Conservation (phyloP, 805 yeast genomes). For the Scheffersomyces ergatensis region DNA sequence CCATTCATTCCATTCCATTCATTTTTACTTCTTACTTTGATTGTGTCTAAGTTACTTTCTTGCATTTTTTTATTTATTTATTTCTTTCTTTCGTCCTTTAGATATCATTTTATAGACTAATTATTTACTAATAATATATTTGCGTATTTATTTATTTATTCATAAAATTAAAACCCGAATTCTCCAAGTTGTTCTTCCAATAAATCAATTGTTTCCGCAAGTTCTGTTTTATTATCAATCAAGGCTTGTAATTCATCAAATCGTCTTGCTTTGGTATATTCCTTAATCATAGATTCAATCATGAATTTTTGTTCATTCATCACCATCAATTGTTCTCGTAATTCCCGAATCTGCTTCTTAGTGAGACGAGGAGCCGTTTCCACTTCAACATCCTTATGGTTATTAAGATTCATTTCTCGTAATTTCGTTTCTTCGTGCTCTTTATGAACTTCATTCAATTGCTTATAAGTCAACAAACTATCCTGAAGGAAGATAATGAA, state of each 20-base stretch:
- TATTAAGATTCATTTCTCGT: background rate
- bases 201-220: conserved; percentile 45
- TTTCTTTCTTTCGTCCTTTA: background rate
- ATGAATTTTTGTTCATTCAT: conserved; percentile 79
- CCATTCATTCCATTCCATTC: too few relatives aligned
- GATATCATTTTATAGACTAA: background rate
- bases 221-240: conserved; percentile 55
- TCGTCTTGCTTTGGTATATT: conserved; percentile 61
- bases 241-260: conserved; percentile 74
- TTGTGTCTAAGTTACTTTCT: too few relatives aligned
- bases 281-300: conserved; percentile 61
- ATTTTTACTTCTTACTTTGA: too few relatives aligned
- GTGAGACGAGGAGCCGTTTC: conserved; percentile 26
- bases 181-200: conserved; percentile 58
- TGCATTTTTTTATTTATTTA: too few relatives aligned
- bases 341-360: conserved; percentile 52
- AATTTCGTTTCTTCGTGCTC: conserved; percentile 21
- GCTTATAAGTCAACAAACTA: conserved; percentile 61
- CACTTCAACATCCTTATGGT: background rate
- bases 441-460: conserved; percentile 48
- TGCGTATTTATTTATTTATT: too few relatives aligned
- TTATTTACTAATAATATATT: background rate
- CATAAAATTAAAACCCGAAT: conserved; percentile 32
- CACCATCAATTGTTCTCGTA: conserved; percentile 79
- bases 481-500: conserved; percentile 64